A percentile compares a stretch with the other conserved stretches of the same genome.
Evolutionary conservation across 2,329 filamentous ascomycete species (phyloP).

Genomic region (Ramularia endophylla): DNA sequence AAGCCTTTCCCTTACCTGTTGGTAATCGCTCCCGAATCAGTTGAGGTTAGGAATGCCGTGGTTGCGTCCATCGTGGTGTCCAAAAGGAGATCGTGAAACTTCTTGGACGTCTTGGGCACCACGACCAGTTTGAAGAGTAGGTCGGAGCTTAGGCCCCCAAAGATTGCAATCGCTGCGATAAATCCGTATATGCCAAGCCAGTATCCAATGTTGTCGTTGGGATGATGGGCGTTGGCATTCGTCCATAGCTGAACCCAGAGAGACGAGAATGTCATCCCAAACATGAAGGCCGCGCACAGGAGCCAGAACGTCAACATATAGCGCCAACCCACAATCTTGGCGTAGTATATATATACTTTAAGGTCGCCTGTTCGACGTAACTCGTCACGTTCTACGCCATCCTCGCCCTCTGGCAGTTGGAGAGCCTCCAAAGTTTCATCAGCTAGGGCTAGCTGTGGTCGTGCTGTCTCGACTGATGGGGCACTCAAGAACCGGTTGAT

Average conservation of each 20-base stretch:
- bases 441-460: too few species aligned
- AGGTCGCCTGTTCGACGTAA: background rate
- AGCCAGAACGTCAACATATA: background rate
- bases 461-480: too few species aligned
- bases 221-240: too few species aligned
- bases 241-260: too few species aligned
- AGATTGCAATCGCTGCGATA: background rate
- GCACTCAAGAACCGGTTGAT: too few species aligned
- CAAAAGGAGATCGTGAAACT: background rate
- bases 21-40: background rate
- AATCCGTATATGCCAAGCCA: background rate
- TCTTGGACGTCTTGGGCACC: background rate
- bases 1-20: background rate
- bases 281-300: too few species aligned
- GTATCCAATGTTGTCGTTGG: too few species aligned
- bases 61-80: background rate
- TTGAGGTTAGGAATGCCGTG: background rate
- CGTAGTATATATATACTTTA: background rate
- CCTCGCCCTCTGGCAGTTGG: too few species aligned
- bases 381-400: too few species aligned
- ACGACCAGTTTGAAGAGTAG: background rate
- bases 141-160: too few species aligned
- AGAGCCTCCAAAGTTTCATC: too few species aligned
- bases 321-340: background rate
- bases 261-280: too few species aligned